Evolutionary conservation across 1,284 basidiomycete genomes (phyloP).

Genomic region (Malassezia dermatis): DNA sequence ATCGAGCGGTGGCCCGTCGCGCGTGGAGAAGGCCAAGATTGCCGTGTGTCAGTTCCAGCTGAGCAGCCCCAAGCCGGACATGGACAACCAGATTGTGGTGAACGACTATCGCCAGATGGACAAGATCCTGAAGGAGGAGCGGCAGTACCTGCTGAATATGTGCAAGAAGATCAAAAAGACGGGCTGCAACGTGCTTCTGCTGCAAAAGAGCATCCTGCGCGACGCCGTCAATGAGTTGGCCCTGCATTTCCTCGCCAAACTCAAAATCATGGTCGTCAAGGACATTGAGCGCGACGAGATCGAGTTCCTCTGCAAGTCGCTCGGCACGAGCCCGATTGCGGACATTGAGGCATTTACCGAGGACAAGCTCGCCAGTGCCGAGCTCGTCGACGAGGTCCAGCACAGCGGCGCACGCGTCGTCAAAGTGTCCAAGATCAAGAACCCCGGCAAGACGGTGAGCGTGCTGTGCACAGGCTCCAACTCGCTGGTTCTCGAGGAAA

Average conservation of each 20-base stretch:
- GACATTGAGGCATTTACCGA: conserved; percentile 98
- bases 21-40: conserved; percentile 98
- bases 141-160: conserved; percentile 92
- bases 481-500: conserved; percentile 88
- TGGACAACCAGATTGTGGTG: conserved; percentile 99
- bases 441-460: conserved; percentile 85
- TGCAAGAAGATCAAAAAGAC: conserved; percentile 99
- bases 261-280: conserved; percentile 94
- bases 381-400: conserved; percentile 82
- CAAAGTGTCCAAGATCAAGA: conserved; percentile 87
- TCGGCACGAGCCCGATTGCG: conserved; percentile 89
- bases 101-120: conserved; percentile 99
- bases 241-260: conserved; percentile 93
- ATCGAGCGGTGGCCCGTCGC: conserved; percentile 79
- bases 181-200: conserved; percentile 94
- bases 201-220: conserved; percentile 96
- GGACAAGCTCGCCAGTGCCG: conserved; percentile 93
- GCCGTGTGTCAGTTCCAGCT: conserved; percentile 98
- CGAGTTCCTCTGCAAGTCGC: conserved; percentile 86
- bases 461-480: conserved; percentile 93
- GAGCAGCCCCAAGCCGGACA: conserved; percentile 94
- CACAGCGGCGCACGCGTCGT: conserved; percentile 82
- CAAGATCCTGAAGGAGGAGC: conserved; percentile 98
- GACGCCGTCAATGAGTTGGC: conserved; percentile 97
- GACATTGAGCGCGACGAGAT: conserved; percentile 99